Percentiles rank a stretch among this genome's conserved stretches.
phyloP scores from a whole-genome alignment of 1,139 yeast genomes.

The Lodderomyces pseudojiufengensis region DNA sequence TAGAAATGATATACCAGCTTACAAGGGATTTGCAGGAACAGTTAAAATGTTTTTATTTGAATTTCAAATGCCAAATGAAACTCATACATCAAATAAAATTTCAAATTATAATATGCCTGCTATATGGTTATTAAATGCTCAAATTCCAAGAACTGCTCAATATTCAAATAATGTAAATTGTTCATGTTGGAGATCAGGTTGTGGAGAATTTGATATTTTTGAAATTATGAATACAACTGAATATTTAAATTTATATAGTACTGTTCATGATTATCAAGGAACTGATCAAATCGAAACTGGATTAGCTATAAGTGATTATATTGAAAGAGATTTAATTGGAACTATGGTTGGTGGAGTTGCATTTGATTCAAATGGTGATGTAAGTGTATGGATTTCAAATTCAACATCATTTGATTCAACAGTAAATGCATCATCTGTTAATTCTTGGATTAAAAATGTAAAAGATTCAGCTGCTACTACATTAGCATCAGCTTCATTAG shows the following conservation, averaged over 20 bases:
- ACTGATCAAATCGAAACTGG: constrained; percentile 58
- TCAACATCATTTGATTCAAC: constrained; percentile 45
- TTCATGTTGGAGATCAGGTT: constrained; percentile 95
- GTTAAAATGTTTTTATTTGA: constrained; percentile 85
- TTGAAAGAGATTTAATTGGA: constrained; percentile 46
- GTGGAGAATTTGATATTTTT: constrained; percentile 93
- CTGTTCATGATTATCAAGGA: constrained; percentile 74
- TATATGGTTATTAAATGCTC: constrained; percentile 90
- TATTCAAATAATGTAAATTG: constrained; percentile 63
- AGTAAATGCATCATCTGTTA: constrained; percentile 31
- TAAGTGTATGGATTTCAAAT: constrained; percentile 59
- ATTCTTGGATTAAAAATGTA: constrained; percentile 24
- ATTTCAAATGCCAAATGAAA: constrained; percentile 83
- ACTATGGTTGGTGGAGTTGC: constrained; percentile 69
- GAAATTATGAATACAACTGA: constrained; percentile 58
- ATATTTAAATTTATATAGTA: constrained; percentile 52
- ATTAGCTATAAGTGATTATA: constrained; percentile 53
- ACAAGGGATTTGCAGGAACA: constrained; percentile 81
- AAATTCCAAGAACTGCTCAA: constrained; percentile 90
- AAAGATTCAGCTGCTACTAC: constrained; percentile 18
- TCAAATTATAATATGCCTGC: constrained; percentile 89
- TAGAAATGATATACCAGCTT: constrained; percentile 83
- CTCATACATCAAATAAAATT: constrained; percentile 30
- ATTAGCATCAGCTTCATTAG: constrained; percentile 21
- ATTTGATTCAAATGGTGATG: constrained; percentile 58